Evolutionary conservation across 148 eudicot genomes (phyloP), one percentile per base, ranked within the genome.

Genomic region (Camellia japonica): DNA sequence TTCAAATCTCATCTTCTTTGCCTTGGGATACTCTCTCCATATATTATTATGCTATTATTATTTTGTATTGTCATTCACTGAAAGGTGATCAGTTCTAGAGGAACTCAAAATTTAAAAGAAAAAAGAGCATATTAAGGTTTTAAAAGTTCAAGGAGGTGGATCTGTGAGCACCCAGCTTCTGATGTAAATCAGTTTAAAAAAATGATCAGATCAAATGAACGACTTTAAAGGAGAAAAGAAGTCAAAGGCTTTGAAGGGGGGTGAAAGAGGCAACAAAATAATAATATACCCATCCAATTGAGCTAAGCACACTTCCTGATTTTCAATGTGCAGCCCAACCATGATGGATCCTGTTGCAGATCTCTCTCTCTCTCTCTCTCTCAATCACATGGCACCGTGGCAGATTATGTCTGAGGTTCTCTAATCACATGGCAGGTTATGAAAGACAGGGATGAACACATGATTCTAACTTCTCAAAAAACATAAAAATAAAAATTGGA

Each of bases 11-110:
- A 60, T 41, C 51, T 30, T 30, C 49, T 55, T 75, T 60, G 67
- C 4, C 74, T 60, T 76, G 78, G 78, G 54, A 43, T 44, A 30
- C 38, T 76, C 78, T 18, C 56, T 62, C 6, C 78, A n/a, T 61
- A 12, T 61, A 3, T 46, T 46, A 19, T 19, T 30, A 30, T 30
- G 38, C 38, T 30, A 30, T 30, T 30, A 6, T 18, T 76, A 62
- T 61, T 61, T 75, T 42, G 2, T 16, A 7, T 55, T 42, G 7
- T 9, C 44, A 19, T 75, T 59, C 20, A 9, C 38, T 60, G 41
- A 49, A 19, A 75, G 42, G 10, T 8, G 78, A 75, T 60, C 18
- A 54, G n/a, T 60, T 61, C n/a, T 61, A 43, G 54, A 60, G 61
- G 68, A 75, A 12, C 55, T n/a, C 58, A 59, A 59, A 16, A n/a